These are phyloP conservation scores for Trypanosoma scelopori DNA, from an alignment of 208 protist species.

Conservation along the genomic window DNA sequence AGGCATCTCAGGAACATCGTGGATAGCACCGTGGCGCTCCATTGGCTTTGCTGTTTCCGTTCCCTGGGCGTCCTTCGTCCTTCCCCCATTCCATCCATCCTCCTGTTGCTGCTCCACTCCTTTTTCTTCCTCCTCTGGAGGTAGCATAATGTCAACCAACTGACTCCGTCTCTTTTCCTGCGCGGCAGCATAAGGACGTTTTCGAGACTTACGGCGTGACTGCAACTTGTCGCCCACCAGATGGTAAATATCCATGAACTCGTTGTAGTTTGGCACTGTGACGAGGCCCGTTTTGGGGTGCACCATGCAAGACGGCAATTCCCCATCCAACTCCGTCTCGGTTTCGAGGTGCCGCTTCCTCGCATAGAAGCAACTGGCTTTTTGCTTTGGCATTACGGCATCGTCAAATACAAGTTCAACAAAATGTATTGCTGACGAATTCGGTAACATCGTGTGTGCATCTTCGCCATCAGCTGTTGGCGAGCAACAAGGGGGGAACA, in stretches of 20 bases:
- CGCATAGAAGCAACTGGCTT: slow-evolving; percentile 62
- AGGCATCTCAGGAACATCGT: slow-evolving; percentile 6
- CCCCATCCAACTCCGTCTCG: not conserved
- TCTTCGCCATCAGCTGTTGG: not conserved
- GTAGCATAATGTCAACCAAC: slow-evolving; percentile 2
- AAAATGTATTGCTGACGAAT: slow-evolving; percentile 20
- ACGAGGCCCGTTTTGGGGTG: slow-evolving; percentile 48
- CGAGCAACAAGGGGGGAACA: not conserved
- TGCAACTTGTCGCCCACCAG: slow-evolving; percentile 17
- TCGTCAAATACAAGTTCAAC: slow-evolving; percentile 62
- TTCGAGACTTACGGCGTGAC: not conserved
- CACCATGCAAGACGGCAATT: slow-evolving; percentile 11
- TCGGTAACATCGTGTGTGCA: not conserved
- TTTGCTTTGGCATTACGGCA: slow-evolving; percentile 58
- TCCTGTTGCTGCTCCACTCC: too few species aligned
- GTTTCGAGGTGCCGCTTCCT: slow-evolving; percentile 29
- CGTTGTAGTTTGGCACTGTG: slow-evolving; percentile 76
- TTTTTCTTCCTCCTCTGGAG: slow-evolving; percentile 12
- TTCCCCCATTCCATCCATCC: too few species aligned
- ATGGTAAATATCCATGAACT: slow-evolving; percentile 90
- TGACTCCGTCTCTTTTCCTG: slow-evolving; percentile 8
- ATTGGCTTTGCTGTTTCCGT: not conserved
- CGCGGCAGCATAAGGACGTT: not conserved
- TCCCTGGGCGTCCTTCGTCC: not conserved
- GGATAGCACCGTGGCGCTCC: not conserved